A percentile compares a stretch with the other conserved stretches of the same genome.
These are phyloP conservation scores for Botryotinia globosa DNA, from an alignment of 2,329 filamentous ascomycete genomes.

Conservation along the genomic window DNA sequence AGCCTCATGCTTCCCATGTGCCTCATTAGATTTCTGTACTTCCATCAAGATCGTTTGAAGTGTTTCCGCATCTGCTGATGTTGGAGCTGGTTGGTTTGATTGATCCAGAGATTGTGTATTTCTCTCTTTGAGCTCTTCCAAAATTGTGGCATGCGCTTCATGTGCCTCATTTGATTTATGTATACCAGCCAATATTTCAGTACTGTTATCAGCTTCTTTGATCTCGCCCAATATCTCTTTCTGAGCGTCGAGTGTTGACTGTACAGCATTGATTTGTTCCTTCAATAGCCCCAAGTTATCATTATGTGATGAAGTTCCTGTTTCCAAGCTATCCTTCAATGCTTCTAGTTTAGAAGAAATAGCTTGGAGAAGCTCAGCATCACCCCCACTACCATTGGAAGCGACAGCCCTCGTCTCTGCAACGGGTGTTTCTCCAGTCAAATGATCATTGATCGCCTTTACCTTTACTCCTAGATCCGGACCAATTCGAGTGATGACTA, in stretches of 20 bases:
- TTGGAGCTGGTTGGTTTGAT: background rate
- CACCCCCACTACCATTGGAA: slow-evolving; percentile 8
- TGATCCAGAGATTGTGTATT: background rate
- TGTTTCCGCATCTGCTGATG: background rate
- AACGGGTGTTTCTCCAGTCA: background rate
- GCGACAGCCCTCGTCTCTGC: slow-evolving; percentile 7
- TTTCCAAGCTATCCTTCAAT: slow-evolving; percentile 29
- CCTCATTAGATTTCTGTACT: slow-evolving; percentile 20
- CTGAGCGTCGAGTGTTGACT: slow-evolving; percentile 29
- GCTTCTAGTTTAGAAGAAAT: slow-evolving; percentile 29
- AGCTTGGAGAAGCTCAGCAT: slow-evolving; percentile 27
- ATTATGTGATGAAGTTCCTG: slow-evolving; percentile 22
- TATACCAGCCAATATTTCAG: slow-evolving; percentile 33
- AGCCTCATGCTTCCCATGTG: slow-evolving; percentile 27
- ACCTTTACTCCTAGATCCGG: slow-evolving; percentile 31
- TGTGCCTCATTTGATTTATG: slow-evolving; percentile 34
- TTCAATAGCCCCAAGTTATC: slow-evolving; percentile 25
- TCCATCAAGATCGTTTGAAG: slow-evolving; percentile 25
- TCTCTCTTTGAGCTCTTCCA: slow-evolving; percentile 25
- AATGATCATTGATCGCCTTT: slow-evolving; percentile 28
- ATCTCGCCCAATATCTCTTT: slow-evolving; percentile 27
- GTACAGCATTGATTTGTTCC: slow-evolving; percentile 28
- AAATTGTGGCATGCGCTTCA: slow-evolving; percentile 27
- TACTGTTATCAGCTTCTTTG: slow-evolving; percentile 22
- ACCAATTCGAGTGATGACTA: slow-evolving; percentile 31